Base-by-base conservation (phyloP, 1,139 yeast genomes). In the Diutina ranongensis region DNA sequence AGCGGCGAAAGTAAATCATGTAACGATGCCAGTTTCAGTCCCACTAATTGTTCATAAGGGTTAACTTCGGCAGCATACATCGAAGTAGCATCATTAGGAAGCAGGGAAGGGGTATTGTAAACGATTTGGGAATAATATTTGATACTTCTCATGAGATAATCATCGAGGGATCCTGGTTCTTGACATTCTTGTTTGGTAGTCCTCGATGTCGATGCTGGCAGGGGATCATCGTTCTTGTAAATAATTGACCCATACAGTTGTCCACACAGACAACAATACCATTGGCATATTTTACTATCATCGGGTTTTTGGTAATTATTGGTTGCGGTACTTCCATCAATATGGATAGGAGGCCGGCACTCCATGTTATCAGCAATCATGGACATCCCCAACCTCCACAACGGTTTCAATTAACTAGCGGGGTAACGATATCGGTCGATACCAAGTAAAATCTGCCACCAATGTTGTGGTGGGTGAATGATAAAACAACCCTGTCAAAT, bases 191-290 rank as follows among this genome's bases (percentile, higher is more conserved):
- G 13, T 25, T 12, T 3, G 22, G 38, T 20, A 27, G 18, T 19
- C 21, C 16, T 15, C 18, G 16, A n/a, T 15, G 31, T 10, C 25
- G 40, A n/a, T 21, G 40, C 15, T 28, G 31, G 31, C 18, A 28
- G 40, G 10, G 32, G 15, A 15, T 13, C 20, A 25, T 22, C 25
- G 18, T 22, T 22, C 8, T 22, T 38, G 32, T 38, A 38, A 20
- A 38, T 38, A 18, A 38, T 38, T 18, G 31, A 20, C 2, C 78
- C 78, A 51, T 71, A 69, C 46, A 73, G 62, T 51, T 71, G 68
- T n/a, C 76, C 77, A 54, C 78, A 72, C 35, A 69, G 68, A 51
- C 78, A 72, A 49, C 78, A 72, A 54, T 70, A 72, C 78, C 78
- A 72, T 51, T 72, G 77, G 50, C 74, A 65, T 8, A 72, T 71